phyloP scores from a whole-genome alignment of 2,329 filamentous ascomycete genomes.

The Capronia americana region DNA sequence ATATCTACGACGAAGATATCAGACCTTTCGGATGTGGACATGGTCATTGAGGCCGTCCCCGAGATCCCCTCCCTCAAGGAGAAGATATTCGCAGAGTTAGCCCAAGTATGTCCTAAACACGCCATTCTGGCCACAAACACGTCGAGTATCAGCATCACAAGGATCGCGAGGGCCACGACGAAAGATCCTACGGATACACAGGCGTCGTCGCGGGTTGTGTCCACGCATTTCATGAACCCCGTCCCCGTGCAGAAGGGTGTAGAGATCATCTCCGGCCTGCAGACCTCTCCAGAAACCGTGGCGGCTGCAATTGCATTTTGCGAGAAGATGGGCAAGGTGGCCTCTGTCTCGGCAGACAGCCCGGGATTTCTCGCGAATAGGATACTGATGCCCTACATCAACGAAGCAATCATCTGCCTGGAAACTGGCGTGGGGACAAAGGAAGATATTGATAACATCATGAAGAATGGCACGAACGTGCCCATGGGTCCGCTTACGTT shows the following conservation, averaged over 20 bases:
- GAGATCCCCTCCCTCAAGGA: slow-evolving; percentile 88
- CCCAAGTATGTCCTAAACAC: slow-evolving; percentile 79
- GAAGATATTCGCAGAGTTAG: slow-evolving; percentile 83
- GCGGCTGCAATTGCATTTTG: slow-evolving; percentile 85
- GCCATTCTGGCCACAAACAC: slow-evolving; percentile 96
- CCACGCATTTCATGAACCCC: slow-evolving; percentile 99
- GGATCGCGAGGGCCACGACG: slow-evolving; percentile 82
- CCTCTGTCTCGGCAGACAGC: slow-evolving; percentile 84
- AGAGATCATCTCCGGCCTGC: slow-evolving; percentile 93
- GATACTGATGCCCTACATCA: slow-evolving; percentile 99
- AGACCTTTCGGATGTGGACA: slow-evolving; percentile 82
- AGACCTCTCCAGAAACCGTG: slow-evolving; percentile 83
- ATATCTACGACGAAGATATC: slow-evolving; percentile 75
- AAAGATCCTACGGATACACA: slow-evolving; percentile 80
- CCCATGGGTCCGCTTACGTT: slow-evolving; percentile 95
- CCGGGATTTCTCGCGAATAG: slow-evolving; percentile 96
- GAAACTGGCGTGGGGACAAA: slow-evolving; percentile 89
- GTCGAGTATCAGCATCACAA: slow-evolving; percentile 97
- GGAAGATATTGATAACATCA: slow-evolving; percentile 94
- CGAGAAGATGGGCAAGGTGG: slow-evolving; percentile 89
- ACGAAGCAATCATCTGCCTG: slow-evolving; percentile 94
- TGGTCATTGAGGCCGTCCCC: slow-evolving; percentile 96
- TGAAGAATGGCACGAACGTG: slow-evolving; percentile 99
- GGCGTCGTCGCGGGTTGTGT: slow-evolving; percentile 84
- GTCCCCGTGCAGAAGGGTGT: slow-evolving; percentile 97